A percentile compares a stretch with the other conserved stretches of the same genome.
These are phyloP conservation scores for Telfairia occidentalis DNA, from an alignment of 331 rosid species.

Conservation along the genomic window DNA sequence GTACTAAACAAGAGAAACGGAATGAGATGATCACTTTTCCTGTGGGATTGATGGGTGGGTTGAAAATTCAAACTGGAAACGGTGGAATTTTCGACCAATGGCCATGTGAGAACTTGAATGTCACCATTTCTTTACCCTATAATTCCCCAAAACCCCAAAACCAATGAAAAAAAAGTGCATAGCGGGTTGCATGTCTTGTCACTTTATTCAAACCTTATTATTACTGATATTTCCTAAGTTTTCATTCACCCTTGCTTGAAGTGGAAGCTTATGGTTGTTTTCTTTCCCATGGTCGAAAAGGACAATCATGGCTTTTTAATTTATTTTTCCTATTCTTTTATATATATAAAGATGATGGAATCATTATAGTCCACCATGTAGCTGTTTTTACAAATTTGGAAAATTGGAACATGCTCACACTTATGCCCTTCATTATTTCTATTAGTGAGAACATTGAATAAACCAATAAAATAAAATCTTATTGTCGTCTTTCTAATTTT, in stretches of 20 bases:
- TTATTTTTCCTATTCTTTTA: not conserved
- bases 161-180: not conserved
- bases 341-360: not conserved
- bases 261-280: not conserved
- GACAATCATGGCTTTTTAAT: not conserved
- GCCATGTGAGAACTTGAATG: not conserved
- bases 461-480: not conserved
- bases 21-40: too few relatives aligned
- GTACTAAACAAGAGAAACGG: too few relatives aligned
- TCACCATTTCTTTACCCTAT: not conserved
- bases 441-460: not conserved
- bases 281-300: not conserved
- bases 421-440: not conserved
- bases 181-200: not conserved
- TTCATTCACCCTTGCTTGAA: not conserved
- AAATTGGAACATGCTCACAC: not conserved
- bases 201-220: not conserved
- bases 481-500: not conserved
- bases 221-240: not conserved
- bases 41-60: not conserved
- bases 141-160: not conserved
- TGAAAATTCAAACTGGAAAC: not conserved
- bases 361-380: not conserved
- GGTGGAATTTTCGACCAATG: too few relatives aligned
- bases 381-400: not conserved